Base-by-base conservation (phyloP, 2,329 filamentous ascomycete species). In the Nothomitra cinnamomea region DNA sequence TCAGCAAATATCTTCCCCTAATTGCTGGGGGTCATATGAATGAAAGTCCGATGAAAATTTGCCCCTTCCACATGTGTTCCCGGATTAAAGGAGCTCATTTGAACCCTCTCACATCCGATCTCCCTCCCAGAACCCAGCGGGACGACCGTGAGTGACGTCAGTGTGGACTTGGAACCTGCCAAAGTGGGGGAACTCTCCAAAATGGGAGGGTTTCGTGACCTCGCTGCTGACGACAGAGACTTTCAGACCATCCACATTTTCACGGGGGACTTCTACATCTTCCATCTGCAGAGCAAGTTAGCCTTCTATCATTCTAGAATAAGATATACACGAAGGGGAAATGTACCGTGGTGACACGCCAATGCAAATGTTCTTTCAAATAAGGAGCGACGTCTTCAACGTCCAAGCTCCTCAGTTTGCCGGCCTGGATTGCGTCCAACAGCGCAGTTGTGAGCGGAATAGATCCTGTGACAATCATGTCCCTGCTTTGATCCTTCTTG, bases 391-490 rank as follows among this genome's bases (percentile, higher is more conserved):
- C 60, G 45, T 61, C 58, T 3, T 42, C 54, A 1, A 54, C 53
- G 1, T 59, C 53, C 8, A 65, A 28, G 42, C 57, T 65, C 13
- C 53, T 45, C 49, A 75, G 54, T n/a, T 67, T 60, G 1, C 64
- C 65, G 8, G 49, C 54, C 25, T 60, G 53, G 5, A 65, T 58
- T 21, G 66, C 64, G 1, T 63, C 61, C 8, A 69, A 60, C 13
- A 76, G 58, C 4, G 64, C 63, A 8, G 63, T 64, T 0, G 70
- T 76, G 24, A 76, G 55, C 1, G 71, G 70, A 6, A 76, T 64
- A 0, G 67, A 65, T 1, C 68, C 71, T 3, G 68, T 65, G 10
- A 68, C 63, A 42, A 61, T 56, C 45, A 63, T 59, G 19, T 62
- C 58, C 10, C 57, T 60, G 50, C 60, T 56, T 51, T 55, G 56